Percentiles rank a stretch among this genome's conserved stretches.
Evolutionary conservation across 371 early-diverging fungal species (phyloP).

Genomic region (Mortierella sp.): DNA sequence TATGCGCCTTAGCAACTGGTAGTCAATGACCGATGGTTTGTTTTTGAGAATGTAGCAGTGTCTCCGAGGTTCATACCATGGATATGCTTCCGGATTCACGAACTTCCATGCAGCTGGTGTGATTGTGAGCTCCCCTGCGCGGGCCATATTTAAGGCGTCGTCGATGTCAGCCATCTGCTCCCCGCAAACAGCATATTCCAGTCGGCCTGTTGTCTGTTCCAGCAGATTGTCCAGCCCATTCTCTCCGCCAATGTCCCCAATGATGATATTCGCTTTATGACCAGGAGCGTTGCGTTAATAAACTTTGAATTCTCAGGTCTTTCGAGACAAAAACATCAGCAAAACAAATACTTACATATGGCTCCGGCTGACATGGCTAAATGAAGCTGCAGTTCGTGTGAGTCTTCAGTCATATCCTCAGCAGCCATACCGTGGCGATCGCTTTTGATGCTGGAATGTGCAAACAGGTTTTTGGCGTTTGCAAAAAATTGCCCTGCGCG

Average conservation of each 20-base stretch:
- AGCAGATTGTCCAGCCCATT: conserved; percentile 27
- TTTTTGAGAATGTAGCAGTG: conserved; percentile 61
- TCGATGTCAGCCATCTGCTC: conserved; percentile 67
- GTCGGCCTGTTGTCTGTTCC: conserved; percentile 38
- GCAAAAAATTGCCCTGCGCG: conserved; percentile 10
- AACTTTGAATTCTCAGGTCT: not conserved
- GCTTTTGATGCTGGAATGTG: conserved; percentile 7
- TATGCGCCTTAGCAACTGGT: conserved; percentile 22
- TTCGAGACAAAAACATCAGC: not conserved
- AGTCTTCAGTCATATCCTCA: conserved; percentile 2
- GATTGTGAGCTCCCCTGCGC: conserved; percentile 70
- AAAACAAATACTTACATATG: conserved; percentile 40
- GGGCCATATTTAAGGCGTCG: conserved; percentile 63
- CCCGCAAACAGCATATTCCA: conserved; percentile 72
- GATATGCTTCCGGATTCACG: conserved; percentile 47
- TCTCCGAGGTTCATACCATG: conserved; percentile 54
- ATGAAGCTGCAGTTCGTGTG: conserved; percentile 65
- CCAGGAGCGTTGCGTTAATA: not conserved
- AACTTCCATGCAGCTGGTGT: conserved; percentile 62
- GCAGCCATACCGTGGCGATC: not conserved
- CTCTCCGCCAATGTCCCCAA: conserved; percentile 55
- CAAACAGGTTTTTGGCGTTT: conserved; percentile 27
- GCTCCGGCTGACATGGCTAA: conserved; percentile 68
- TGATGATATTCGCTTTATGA: conserved; percentile 58
- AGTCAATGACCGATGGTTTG: not conserved